Evolutionary conservation across 2,329 filamentous ascomycete species (phyloP).

Genomic region (Knufia petricola): DNA sequence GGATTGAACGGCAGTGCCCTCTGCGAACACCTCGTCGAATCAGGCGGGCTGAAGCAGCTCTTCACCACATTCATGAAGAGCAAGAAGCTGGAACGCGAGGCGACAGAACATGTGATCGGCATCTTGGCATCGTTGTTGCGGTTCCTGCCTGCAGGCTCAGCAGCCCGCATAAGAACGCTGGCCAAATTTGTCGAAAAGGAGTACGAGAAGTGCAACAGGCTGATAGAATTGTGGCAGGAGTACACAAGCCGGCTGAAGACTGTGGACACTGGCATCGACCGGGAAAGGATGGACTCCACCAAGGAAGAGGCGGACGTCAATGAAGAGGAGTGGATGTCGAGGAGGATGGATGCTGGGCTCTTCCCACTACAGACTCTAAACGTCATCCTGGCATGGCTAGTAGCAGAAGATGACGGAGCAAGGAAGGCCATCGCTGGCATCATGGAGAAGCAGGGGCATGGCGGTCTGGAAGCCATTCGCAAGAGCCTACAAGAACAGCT

Average conservation of each 20-base stretch:
- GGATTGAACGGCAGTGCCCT: slow-evolving; percentile 50
- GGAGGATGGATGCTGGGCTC: slow-evolving; percentile 71
- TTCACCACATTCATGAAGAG: slow-evolving; percentile 53
- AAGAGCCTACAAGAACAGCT: slow-evolving; percentile 61
- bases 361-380: slow-evolving; percentile 77
- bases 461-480: slow-evolving; percentile 50
- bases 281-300: slow-evolving; percentile 47
- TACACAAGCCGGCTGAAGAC: slow-evolving; percentile 54
- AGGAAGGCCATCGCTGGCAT: slow-evolving; percentile 53
- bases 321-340: slow-evolving; percentile 62
- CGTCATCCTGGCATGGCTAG: slow-evolving; percentile 77
- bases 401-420: slow-evolving; percentile 77
- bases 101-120: slow-evolving; percentile 70
- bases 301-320: slow-evolving; percentile 53
- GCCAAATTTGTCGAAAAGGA: slow-evolving; percentile 95
- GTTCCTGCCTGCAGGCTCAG: slow-evolving; percentile 64
- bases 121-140: slow-evolving; percentile 78
- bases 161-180: slow-evolving; percentile 69
- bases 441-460: slow-evolving; percentile 59
- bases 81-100: slow-evolving; percentile 47
- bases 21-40: slow-evolving; percentile 69
- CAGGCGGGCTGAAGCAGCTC: slow-evolving; percentile 70
- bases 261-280: slow-evolving; percentile 54
- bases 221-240: slow-evolving; percentile 61
- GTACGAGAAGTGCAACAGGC: slow-evolving; percentile 69